Evolutionary conservation across 2,329 filamentous ascomycete species (phyloP).

Genomic region (Cordyceps fumosorosea): DNA sequence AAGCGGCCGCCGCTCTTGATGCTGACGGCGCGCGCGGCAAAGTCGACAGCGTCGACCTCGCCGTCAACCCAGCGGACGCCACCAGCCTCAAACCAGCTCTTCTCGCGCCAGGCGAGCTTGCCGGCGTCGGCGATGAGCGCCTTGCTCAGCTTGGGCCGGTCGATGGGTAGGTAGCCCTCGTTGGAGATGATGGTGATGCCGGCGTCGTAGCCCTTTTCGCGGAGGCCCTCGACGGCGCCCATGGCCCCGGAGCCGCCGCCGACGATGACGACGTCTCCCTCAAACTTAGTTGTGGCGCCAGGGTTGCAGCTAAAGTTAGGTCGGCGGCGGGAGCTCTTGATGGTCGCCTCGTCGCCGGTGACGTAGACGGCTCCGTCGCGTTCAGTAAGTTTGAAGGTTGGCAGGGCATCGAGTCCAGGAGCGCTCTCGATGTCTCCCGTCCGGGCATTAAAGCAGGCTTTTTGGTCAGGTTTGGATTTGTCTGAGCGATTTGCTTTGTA

Average conservation of each 20-base stretch:
- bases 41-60: slow-evolving; percentile 70
- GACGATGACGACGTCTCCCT: slow-evolving; percentile 72
- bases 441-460: slow-evolving; percentile 85
- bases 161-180: slow-evolving; percentile 82
- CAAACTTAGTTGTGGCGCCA: slow-evolving; percentile 34
- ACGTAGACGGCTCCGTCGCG: slow-evolving; percentile 81
- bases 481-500: neutral
- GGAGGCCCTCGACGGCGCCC: slow-evolving; percentile 74
- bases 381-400: slow-evolving; percentile 73
- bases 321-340: slow-evolving; percentile 69
- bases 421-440: slow-evolving; percentile 95
- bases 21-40: slow-evolving; percentile 63
- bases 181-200: slow-evolving; percentile 75
- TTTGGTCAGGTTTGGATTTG: neutral
- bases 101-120: slow-evolving; percentile 71
- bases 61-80: slow-evolving; percentile 52
- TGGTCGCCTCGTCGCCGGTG: slow-evolving; percentile 66
- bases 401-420: slow-evolving; percentile 79
- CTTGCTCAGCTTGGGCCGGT: slow-evolving; percentile 93
- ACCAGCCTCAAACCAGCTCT: slow-evolving; percentile 66
- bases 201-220: slow-evolving; percentile 73
- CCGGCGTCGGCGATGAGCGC: slow-evolving; percentile 73
- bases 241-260: slow-evolving; percentile 82
- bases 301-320: slow-evolving; percentile 67
- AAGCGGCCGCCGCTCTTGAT: slow-evolving; percentile 67